Percentiles rank a stretch among this genome's conserved stretches.
These are phyloP conservation scores for Cokeromyces recurvatus DNA, from an alignment of 371 early-diverging fungal species.

Conservation along the genomic window DNA sequence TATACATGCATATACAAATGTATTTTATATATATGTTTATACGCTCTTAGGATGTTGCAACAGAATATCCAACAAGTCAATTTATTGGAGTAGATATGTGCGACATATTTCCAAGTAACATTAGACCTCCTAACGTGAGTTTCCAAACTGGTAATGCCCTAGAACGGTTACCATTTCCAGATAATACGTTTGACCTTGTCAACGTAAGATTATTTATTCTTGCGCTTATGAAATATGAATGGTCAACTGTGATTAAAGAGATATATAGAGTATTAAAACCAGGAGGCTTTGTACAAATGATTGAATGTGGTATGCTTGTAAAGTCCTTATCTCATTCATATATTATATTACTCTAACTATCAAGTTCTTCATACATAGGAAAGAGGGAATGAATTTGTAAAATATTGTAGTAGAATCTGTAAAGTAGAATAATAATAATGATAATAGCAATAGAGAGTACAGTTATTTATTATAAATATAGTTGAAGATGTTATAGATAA, in stretches of 20 bases:
- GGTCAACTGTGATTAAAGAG: conserved; percentile 45
- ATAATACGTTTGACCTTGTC: conserved; percentile 58
- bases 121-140: conserved; percentile 40
- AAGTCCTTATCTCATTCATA: background rate
- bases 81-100: conserved; percentile 54
- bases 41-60: conserved; percentile 43
- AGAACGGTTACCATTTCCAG: conserved; percentile 50
- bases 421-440: conserved; percentile 9
- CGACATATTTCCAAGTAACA: conserved; percentile 47
- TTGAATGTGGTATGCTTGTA: conserved; percentile 46
- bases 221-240: conserved; percentile 44
- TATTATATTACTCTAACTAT: conserved; percentile 1
- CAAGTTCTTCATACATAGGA: conserved; percentile 18
- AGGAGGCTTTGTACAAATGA: conserved; percentile 53
- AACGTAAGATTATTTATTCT: conserved; percentile 51
- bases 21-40: background rate
- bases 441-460: too few relatives aligned
- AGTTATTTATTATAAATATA: too few relatives aligned
- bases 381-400: conserved; percentile 25
- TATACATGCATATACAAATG: too few relatives aligned
- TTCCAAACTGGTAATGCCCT: conserved; percentile 44
- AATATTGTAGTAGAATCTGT: conserved; percentile 25
- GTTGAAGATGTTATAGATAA: conserved; percentile 23
- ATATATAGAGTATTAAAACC: conserved; percentile 50
- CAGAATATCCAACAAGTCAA: conserved; percentile 50